phyloP scores from a whole-genome alignment of 1,139 yeast species.

The Candida pseudoviswanathii region DNA sequence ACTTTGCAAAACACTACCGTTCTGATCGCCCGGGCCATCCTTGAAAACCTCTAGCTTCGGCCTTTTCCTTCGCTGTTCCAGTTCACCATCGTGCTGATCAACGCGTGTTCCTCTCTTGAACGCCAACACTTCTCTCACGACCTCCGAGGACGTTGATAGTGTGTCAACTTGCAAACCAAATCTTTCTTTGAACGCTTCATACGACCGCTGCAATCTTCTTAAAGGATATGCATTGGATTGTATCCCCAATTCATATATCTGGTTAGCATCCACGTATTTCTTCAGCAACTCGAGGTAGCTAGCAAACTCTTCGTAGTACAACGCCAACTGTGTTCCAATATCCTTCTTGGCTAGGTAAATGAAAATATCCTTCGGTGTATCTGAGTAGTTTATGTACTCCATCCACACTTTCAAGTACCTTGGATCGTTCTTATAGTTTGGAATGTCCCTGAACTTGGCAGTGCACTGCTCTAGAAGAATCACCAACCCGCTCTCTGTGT shows the following conservation, averaged over 20 bases:
- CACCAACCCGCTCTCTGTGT: slow-evolving; percentile 67
- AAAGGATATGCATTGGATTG: slow-evolving; percentile 64
- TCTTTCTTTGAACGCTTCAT: slow-evolving; percentile 42
- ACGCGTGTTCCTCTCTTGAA: slow-evolving; percentile 28
- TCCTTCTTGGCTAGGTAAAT: slow-evolving; percentile 71
- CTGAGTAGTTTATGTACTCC: slow-evolving; percentile 68
- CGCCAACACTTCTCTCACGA: slow-evolving; percentile 22
- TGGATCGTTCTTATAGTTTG: slow-evolving; percentile 76
- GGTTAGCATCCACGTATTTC: slow-evolving; percentile 59
- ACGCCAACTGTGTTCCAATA: slow-evolving; percentile 68
- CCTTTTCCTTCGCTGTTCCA: slow-evolving; percentile 17
- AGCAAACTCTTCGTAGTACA: slow-evolving; percentile 84
- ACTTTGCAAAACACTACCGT: slow-evolving; percentile 32
- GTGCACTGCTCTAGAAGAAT: slow-evolving; percentile 73
- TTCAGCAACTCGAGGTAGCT: slow-evolving; percentile 57
- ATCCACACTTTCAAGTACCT: slow-evolving; percentile 83
- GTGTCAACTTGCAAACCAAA: slow-evolving; percentile 6
- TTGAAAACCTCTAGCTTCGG: slow-evolving; percentile 33
- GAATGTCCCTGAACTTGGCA: slow-evolving; percentile 62
- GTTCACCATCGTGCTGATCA: slow-evolving; percentile 10
- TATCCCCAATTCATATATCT: slow-evolving; percentile 65
- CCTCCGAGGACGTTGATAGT: slow-evolving; percentile 9
- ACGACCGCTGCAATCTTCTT: slow-evolving; percentile 52
- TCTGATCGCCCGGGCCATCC: slow-evolving; percentile 29
- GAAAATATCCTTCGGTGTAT: slow-evolving; percentile 72